Base-by-base conservation (phyloP, 495 filamentous ascomycete species). In the Entonaema liquescens region DNA sequence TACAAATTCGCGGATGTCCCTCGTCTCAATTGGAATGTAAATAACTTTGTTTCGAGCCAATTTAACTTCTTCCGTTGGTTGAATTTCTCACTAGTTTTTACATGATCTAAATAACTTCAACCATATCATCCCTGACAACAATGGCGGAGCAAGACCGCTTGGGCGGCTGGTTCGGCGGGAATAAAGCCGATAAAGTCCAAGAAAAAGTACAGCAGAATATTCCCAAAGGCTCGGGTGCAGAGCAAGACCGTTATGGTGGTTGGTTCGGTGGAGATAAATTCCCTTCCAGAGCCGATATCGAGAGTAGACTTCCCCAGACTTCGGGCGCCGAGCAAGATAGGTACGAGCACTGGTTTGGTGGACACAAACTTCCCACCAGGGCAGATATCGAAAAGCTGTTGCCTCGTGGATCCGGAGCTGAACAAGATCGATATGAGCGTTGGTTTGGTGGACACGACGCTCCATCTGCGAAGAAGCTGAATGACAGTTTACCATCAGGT, bases 261-360 rank as follows among this genome's bases (percentile, higher is more conserved):
- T 72, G 64, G 64, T 62, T 72, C 11, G 70, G 70, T 3, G 69
- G 69, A 44, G 63, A 72, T 13, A 72, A 72, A 52, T 55, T 72
- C 35, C 67, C 67, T 26, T 64, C 67, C 13, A 69, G 67, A 42
- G 60, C 59, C 0, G 65, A 68, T 25, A 68, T 68, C 19, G 61
- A 68, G 52, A 65, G 49, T 25, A 59, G 57, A 23, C 56, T 73
- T 11, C 70, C 70, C 5, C 56, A 73, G 49, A 61, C 55, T 1
- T 73, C 70, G 0, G 70, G 70, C 5, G 70, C 70, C n/a, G 70
- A 73, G 52, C 70, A 73, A 26, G 70, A 73, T 6, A 73, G 70
- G 58, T 73, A 73, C 47, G 70, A 73, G 49, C 65, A 66, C 49
- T 69, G 65, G 65, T 73, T 73, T 57, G 70, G 70, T 9, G 65